Evolutionary conservation across 257 asterid species (phyloP).

Genomic region (Petunia axillaris): DNA sequence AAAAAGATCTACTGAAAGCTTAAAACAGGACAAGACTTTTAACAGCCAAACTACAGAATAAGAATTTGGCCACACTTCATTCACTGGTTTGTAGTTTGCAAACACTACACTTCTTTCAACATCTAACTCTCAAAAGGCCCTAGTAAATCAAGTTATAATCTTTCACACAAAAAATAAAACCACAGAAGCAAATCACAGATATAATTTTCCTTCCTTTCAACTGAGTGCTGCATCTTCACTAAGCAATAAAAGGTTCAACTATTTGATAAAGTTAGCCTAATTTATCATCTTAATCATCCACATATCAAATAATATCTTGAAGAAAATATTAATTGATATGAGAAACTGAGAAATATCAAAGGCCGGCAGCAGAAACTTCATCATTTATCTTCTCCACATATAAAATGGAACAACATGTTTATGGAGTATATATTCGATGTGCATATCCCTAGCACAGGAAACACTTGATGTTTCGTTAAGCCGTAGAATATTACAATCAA

Average conservation of each 20-base stretch:
- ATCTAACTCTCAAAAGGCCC: neutral
- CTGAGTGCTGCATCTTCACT: slow-evolving; percentile 2
- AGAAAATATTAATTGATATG: neutral
- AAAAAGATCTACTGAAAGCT: neutral
- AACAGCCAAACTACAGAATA: slow-evolving; percentile 6
- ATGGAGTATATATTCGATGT: neutral
- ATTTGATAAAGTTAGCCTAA: neutral
- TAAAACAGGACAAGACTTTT: neutral
- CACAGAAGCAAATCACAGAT: neutral
- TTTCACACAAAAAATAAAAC: neutral
- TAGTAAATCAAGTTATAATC: neutral
- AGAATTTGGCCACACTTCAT: neutral
- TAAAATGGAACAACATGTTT: neutral
- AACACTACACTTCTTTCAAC: neutral
- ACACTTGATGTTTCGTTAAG: neutral
- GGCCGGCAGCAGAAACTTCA: neutral
- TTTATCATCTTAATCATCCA: neutral
- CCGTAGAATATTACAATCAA: neutral
- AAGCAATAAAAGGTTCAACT: neutral
- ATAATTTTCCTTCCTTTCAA: neutral
- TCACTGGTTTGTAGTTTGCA: neutral
- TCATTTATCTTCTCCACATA: neutral
- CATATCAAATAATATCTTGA: slow-evolving; percentile 16
- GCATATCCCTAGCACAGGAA: neutral
- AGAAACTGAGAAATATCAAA: slow-evolving; percentile 8